These are phyloP conservation scores for Oryza meridionalis DNA, from an alignment of 176 grass and related monocot species.

Conservation along the genomic window DNA sequence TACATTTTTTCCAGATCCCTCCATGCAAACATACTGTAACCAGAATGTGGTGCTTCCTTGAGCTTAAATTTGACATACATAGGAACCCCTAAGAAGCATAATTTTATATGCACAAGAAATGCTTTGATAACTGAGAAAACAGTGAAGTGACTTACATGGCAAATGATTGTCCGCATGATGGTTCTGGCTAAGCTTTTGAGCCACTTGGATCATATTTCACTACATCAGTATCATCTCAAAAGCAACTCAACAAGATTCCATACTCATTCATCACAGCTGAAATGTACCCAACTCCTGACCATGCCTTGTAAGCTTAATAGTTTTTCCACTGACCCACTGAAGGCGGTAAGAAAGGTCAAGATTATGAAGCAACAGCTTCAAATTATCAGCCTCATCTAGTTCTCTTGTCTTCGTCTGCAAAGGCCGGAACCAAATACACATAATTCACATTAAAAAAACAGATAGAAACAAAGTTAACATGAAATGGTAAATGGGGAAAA, in stretches of 20 bases:
- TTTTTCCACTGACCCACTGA: conserved; percentile 68
- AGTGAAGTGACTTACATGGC: conserved; percentile 38
- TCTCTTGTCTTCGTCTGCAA: conserved; percentile 57
- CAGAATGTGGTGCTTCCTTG: conserved; percentile 10
- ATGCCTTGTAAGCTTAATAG: conserved; percentile 73
- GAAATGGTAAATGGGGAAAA: not conserved
- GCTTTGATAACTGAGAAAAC: conserved; percentile 4
- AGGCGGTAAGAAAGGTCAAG: conserved; percentile 89
- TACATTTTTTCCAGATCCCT: not conserved
- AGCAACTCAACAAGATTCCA: conserved; percentile 37
- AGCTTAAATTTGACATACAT: conserved; percentile 21
- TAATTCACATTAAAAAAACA: conserved; percentile 13
- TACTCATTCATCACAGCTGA: conserved; percentile 76
- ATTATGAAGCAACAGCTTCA: conserved; percentile 82
- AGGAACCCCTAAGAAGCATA: not conserved
- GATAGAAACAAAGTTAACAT: conserved; percentile 8
- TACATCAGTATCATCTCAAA: conserved; percentile 13
- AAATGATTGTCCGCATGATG: conserved; percentile 4
- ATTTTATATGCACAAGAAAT: conserved; percentile 7
- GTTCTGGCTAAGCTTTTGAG: not conserved
- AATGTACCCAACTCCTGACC: conserved; percentile 83
- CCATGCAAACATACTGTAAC: conserved; percentile 38
- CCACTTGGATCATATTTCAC: conserved; percentile 13
- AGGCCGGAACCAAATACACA: conserved; percentile 12
- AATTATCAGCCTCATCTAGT: conserved; percentile 63